Percentiles rank a stretch among this genome's conserved stretches.
Conservation (phyloP, 805 yeast genomes). For the Schwanniomyces sp. region DNA sequence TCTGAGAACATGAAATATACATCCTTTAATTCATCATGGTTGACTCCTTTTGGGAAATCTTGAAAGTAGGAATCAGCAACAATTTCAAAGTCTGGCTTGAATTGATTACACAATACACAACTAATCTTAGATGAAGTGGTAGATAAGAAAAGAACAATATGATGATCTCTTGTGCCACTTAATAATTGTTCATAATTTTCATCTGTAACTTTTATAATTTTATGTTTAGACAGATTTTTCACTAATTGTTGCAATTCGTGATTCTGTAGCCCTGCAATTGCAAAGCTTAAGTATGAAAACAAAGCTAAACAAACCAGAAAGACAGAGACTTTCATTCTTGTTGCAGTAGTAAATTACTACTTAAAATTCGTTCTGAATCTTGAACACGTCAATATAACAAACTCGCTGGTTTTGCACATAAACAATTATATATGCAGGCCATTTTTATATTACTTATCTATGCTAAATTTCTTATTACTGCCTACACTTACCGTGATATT, state of each 20-base stretch:
- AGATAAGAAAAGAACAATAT: conserved; percentile 66
- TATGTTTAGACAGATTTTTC: conserved; percentile 14
- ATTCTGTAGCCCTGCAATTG: conserved; percentile 21
- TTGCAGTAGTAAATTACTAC: not conserved
- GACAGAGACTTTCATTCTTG: conserved; percentile 3
- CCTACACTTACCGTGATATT: conserved; percentile 39
- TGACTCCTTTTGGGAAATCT: conserved; percentile 51
- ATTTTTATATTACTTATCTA: not conserved
- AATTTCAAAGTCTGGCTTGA: conserved; percentile 61
- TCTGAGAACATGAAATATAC: conserved; percentile 78
- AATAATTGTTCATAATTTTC: conserved; percentile 56
- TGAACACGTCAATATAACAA: conserved; percentile 1
- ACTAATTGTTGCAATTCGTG: conserved; percentile 20
- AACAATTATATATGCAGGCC: not conserved
- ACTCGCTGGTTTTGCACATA: not conserved
- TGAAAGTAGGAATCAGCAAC: conserved; percentile 59
- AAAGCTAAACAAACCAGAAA: conserved; percentile 7
- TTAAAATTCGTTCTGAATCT: not conserved
- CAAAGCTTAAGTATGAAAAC: conserved; percentile 12
- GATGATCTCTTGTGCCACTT: conserved; percentile 66
- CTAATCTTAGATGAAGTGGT: conserved; percentile 73
- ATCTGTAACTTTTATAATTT: conserved; percentile 48
- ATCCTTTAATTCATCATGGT: conserved; percentile 32
- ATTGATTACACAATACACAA: conserved; percentile 70
- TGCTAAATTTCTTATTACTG: conserved; percentile 11